Conservation (phyloP, 805 yeast species). For the Kodamaea jinghongensis region DNA sequence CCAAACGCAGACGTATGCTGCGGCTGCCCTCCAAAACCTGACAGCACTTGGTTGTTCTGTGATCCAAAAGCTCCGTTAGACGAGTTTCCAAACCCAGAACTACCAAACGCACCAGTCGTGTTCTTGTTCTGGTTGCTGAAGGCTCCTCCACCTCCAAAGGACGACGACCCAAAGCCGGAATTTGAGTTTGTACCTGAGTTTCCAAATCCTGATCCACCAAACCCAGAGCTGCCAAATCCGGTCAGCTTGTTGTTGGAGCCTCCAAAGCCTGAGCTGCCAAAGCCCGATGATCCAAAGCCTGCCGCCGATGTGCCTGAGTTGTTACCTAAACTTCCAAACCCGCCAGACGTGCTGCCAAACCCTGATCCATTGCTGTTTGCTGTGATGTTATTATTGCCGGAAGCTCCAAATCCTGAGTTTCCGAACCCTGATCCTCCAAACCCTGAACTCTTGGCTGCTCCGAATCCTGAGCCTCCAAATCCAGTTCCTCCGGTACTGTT, state of each 20-base stretch:
- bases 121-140: slow-evolving; percentile 3
- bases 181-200: slow-evolving; percentile 10
- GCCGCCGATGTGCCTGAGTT: no score
- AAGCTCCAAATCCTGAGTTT: slow-evolving; percentile 6
- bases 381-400: slow-evolving; percentile 3
- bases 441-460: slow-evolving; percentile 12
- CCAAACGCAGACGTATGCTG: slow-evolving; percentile 9
- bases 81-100: slow-evolving; percentile 18
- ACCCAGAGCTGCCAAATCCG: slow-evolving; percentile 14
- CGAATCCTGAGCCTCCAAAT: background rate
- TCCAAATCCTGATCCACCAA: slow-evolving; percentile 19
- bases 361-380: slow-evolving; percentile 5
- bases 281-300: no score
- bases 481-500: no score
- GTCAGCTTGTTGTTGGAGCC: slow-evolving; percentile 5
- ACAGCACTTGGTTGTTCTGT: background rate
- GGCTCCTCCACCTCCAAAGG: slow-evolving; percentile 8
- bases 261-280: slow-evolving; percentile 13
- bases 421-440: slow-evolving; percentile 22
- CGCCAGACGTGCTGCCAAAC: slow-evolving; percentile 15
- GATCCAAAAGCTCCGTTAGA: slow-evolving; percentile 5
- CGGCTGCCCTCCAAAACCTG: slow-evolving; percentile 3
- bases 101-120: slow-evolving; percentile 14
- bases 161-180: slow-evolving; percentile 7
- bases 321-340: no score